These are phyloP conservation scores for Thermomyces lanuginosus DNA, from an alignment of 2,329 filamentous ascomycete species.

Conservation along the genomic window DNA sequence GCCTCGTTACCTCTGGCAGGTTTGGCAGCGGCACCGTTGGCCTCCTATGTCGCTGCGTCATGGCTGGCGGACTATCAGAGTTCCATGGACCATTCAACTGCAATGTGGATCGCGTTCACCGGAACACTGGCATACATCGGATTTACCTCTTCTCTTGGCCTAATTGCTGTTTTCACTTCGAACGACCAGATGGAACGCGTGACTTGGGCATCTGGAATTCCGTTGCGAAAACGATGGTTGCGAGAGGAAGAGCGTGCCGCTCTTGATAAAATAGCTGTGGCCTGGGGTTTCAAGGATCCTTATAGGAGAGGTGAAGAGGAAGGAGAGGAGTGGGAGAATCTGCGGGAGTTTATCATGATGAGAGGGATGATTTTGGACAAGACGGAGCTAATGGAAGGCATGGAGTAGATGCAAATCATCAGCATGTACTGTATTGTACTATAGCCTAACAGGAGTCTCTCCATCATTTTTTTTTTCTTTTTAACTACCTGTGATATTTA, in stretches of 20 bases:
- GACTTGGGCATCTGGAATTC: slow-evolving; percentile 71
- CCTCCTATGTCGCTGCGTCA: slow-evolving; percentile 49
- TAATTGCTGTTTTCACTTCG: slow-evolving; percentile 67
- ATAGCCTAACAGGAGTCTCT: no score
- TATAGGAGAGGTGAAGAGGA: slow-evolving; percentile 77
- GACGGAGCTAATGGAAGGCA: slow-evolving; percentile 81
- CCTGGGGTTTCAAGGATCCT: slow-evolving; percentile 79
- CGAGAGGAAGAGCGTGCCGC: slow-evolving; percentile 80
- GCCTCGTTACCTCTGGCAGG: slow-evolving; percentile 27
- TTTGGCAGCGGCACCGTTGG: slow-evolving; percentile 18
- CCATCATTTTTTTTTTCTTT: no score
- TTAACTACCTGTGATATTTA: background rate
- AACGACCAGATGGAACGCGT: slow-evolving; percentile 95
- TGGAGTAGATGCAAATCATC: slow-evolving; percentile 41
- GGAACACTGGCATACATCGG: slow-evolving; percentile 71
- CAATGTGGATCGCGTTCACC: slow-evolving; percentile 62
- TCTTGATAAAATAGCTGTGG: slow-evolving; percentile 67
- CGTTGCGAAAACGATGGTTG: slow-evolving; percentile 66
- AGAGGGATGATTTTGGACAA: slow-evolving; percentile 83
- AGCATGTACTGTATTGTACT: background rate
- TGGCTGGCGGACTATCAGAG: slow-evolving; percentile 51
- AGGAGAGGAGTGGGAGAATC: slow-evolving; percentile 71
- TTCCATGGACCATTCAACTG: slow-evolving; percentile 58
- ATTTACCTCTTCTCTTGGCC: slow-evolving; percentile 64
- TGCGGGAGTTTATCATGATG: slow-evolving; percentile 67